These are phyloP conservation scores for Rhynchosporium graminicola DNA, from an alignment of 2,329 filamentous ascomycete genomes.

Conservation along the genomic window DNA sequence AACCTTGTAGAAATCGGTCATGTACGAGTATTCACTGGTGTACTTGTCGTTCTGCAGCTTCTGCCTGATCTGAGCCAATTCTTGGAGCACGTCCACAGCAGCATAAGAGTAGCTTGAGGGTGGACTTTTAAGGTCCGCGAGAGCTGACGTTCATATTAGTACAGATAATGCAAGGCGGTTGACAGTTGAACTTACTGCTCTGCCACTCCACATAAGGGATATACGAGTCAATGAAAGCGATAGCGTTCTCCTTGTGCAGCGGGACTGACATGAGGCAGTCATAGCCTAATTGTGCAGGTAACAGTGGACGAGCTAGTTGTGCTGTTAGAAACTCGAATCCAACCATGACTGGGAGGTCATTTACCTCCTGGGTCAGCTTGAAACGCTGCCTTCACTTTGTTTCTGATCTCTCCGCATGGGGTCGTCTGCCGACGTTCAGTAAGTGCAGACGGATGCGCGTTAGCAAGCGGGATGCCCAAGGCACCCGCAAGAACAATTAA, in stretches of 20 bases:
- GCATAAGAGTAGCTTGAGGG: neutral
- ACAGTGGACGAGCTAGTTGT: neutral
- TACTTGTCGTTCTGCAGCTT: neutral
- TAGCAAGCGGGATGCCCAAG: neutral
- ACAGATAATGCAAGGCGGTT: neutral
- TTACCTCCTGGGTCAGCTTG: slow-evolving; percentile 1
- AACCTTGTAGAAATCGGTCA: neutral
- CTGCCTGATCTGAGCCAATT: neutral
- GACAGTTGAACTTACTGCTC: neutral
- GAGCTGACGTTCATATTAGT: neutral
- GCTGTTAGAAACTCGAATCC: neutral
- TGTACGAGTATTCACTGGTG: neutral
- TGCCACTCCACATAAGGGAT: neutral
- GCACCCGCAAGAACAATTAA: neutral
- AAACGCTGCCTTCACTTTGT: neutral
- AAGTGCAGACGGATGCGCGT: neutral
- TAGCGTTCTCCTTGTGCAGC: neutral
- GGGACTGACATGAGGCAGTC: neutral
- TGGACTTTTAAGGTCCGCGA: neutral
- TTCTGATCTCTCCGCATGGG: neutral
- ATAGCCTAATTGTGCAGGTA: neutral
- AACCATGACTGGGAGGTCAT: neutral
- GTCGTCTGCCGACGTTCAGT: neutral
- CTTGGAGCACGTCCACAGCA: neutral
- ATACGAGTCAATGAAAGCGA: neutral